Evolutionary conservation across 2,329 filamentous ascomycete species (phyloP).

Genomic region (Cytospora chrysosperma): DNA sequence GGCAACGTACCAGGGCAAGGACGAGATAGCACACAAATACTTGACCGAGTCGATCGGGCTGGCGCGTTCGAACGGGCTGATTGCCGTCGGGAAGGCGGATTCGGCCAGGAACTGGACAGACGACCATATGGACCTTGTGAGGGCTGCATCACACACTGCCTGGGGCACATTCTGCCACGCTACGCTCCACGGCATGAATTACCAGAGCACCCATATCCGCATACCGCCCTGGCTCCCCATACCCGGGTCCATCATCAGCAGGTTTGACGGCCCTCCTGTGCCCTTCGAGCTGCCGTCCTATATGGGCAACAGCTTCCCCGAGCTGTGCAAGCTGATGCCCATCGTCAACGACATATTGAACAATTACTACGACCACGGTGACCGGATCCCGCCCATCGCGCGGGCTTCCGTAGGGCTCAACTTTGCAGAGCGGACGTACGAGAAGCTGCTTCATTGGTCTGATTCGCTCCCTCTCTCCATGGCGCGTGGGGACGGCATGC

Average conservation of each 20-base stretch:
- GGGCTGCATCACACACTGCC: constrained; percentile 20
- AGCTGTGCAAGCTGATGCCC: constrained; percentile 24
- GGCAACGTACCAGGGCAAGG: constrained; percentile 12
- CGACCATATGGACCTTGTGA: constrained; percentile 15
- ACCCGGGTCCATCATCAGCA: constrained; percentile 11
- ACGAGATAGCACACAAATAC: constrained; percentile 8
- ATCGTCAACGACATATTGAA: constrained; percentile 21
- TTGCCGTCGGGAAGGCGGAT: constrained; percentile 1
- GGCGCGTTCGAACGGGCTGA: constrained; percentile 18
- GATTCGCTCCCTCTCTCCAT: constrained; percentile 20
- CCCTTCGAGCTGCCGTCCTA: constrained; percentile 25
- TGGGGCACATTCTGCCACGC: constrained; percentile 23
- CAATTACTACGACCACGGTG: constrained; percentile 21
- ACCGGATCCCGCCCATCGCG: constrained; percentile 3
- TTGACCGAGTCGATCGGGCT: constrained; percentile 15
- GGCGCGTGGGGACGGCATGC: constrained; percentile 8
- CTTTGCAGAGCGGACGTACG: constrained; percentile 25
- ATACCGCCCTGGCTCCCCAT: constrained; percentile 16
- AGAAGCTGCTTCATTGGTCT: constrained; percentile 27
- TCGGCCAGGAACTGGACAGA: constrained; percentile 21
- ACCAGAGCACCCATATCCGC: constrained; percentile 8
- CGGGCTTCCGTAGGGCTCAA: constrained; percentile 17
- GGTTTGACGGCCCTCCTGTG: not conserved
- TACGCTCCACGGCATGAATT: constrained; percentile 18
- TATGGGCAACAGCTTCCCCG: constrained; percentile 25